Percentiles rank a stretch among this genome's conserved stretches.
phyloP scores from a whole-genome alignment of 257 asterid genomes.

The Nicotiana knightiana region DNA sequence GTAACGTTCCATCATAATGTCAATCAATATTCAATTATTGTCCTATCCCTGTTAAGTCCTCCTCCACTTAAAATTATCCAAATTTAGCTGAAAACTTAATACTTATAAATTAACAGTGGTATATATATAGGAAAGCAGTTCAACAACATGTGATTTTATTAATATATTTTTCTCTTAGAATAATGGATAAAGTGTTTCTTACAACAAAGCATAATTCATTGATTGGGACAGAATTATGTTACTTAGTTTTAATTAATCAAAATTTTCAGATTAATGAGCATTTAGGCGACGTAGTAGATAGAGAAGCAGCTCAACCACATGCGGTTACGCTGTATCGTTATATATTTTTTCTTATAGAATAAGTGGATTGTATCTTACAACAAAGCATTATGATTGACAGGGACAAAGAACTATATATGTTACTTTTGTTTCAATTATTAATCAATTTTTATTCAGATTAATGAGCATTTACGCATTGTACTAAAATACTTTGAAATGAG shows the following conservation, averaged over 20 bases:
- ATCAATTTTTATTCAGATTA: background rate
- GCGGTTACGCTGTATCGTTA: background rate
- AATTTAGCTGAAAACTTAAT: background rate
- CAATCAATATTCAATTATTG: constrained; percentile 18
- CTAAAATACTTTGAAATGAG: background rate
- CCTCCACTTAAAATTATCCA: background rate
- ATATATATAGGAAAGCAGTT: background rate
- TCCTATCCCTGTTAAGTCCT: background rate
- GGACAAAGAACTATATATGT: background rate
- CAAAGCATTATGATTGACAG: background rate
- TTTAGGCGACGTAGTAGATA: background rate
- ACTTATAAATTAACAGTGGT: background rate
- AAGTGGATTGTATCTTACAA: background rate
- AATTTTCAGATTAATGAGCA: background rate
- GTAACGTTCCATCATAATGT: constrained; percentile 15
- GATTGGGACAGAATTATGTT: background rate
- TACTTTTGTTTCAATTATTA: background rate
- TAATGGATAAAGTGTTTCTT: background rate
- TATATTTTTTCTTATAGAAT: background rate
- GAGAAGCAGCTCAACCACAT: background rate
- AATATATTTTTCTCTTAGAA: background rate
- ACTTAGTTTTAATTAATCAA: background rate
- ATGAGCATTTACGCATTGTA: background rate
- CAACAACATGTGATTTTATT: background rate
- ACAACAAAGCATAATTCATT: background rate